phyloP scores from a whole-genome alignment of 1,284 basidiomycete species.

The Marasmius tenuissimus region DNA sequence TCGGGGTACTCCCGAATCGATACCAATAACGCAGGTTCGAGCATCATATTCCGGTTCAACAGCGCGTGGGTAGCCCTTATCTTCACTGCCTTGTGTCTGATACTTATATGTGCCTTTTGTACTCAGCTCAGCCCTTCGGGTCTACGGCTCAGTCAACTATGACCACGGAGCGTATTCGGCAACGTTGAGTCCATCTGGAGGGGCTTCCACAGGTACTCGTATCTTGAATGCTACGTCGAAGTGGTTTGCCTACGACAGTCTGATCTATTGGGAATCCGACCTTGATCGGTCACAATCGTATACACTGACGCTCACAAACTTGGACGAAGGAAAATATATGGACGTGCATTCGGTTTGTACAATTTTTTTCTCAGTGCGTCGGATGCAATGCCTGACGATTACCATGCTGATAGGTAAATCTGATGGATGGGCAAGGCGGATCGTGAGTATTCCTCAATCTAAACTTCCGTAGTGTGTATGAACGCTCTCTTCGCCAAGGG shows the following conservation, averaged over 20 bases:
- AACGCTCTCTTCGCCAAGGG: background rate
- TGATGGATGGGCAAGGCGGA: background rate
- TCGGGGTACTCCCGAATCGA: conserved; percentile 17
- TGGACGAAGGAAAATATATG: conserved; percentile 14
- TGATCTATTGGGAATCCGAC: conserved; percentile 18
- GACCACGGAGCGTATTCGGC: conserved; percentile 19
- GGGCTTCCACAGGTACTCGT: conserved; percentile 15
- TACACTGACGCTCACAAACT: conserved; percentile 17
- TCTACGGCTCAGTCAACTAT: conserved; percentile 20
- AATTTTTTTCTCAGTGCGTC: background rate
- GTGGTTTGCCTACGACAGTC: conserved; percentile 21
- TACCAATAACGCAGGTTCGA: conserved; percentile 11
- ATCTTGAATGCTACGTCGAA: conserved; percentile 21
- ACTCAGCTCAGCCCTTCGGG: conserved; percentile 15
- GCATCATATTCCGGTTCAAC: conserved; percentile 13
- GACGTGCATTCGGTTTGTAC: conserved; percentile 18
- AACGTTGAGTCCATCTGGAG: conserved; percentile 15
- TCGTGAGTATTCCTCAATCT: background rate
- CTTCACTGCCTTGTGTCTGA: background rate
- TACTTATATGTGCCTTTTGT: background rate
- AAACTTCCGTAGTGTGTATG: background rate
- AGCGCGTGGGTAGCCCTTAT: conserved; percentile 14
- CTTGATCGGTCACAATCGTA: conserved; percentile 17
- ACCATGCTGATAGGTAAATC: background rate
- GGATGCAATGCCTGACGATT: background rate